phyloP scores from a whole-genome alignment of 2,329 filamentous ascomycete species.

The Madurella fahalii region DNA sequence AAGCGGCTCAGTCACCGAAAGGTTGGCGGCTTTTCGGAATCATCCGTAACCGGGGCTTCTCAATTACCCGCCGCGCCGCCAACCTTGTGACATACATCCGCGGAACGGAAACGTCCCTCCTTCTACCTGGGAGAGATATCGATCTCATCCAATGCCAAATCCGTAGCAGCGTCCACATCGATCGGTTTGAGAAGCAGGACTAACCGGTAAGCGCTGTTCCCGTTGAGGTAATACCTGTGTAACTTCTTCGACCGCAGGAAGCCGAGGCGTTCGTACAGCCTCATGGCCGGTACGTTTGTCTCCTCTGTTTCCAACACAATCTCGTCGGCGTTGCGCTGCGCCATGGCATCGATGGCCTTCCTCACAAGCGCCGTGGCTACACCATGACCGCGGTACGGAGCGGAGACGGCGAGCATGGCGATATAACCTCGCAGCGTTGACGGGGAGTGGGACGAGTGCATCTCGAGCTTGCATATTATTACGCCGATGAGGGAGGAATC shows the following conservation, averaged over 20 bases:
- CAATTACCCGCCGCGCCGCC: no score
- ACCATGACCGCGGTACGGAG: conserved; percentile 74
- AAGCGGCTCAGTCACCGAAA: no score
- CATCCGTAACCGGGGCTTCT: no score
- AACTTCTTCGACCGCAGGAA: conserved; percentile 90
- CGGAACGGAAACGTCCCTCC: not conserved
- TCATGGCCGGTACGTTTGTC: conserved; percentile 83
- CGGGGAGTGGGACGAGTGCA: conserved; percentile 75
- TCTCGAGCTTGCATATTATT: conserved; percentile 90
- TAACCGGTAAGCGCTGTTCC: conserved; percentile 87
- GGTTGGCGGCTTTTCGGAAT: no score
- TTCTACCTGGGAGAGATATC: conserved; percentile 13
- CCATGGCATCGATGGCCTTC: conserved; percentile 89
- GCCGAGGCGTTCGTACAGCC: conserved; percentile 86
- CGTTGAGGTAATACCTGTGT: conserved; percentile 94
- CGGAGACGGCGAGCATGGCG: conserved; percentile 92
- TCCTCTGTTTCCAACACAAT: conserved; percentile 95
- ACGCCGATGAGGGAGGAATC: conserved; percentile 74
- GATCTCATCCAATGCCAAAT: conserved; percentile 33
- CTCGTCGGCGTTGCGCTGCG: conserved; percentile 77
- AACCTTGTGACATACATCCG: no score
- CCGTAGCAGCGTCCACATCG: conserved; percentile 38
- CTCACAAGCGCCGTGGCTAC: conserved; percentile 88
- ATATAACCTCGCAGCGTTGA: conserved; percentile 84
- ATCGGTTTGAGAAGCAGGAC: conserved; percentile 69